Percentiles rank a stretch among this genome's conserved stretches.
These are phyloP conservation scores for Verticillium nubilum DNA, from an alignment of 2,329 filamentous ascomycete genomes.

Conservation along the genomic window DNA sequence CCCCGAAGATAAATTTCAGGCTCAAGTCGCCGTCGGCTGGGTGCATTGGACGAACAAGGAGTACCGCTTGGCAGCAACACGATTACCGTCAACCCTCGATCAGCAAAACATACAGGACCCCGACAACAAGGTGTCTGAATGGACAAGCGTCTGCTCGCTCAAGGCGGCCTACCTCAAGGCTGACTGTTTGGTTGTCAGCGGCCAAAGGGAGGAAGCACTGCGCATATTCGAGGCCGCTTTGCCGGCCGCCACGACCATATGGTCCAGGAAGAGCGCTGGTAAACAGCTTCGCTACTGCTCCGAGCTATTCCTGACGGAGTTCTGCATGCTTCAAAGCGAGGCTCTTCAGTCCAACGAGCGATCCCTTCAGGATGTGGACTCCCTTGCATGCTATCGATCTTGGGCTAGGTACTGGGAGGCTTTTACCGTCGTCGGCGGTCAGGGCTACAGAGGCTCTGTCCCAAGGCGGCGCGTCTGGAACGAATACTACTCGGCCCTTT, in stretches of 20 bases:
- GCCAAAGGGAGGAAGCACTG: conserved; percentile 53
- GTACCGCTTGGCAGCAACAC: conserved; percentile 53
- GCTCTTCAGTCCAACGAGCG: conserved; percentile 46
- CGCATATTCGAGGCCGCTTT: conserved; percentile 61
- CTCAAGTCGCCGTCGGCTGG: conserved; percentile 78
- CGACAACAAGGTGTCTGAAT: conserved; percentile 56
- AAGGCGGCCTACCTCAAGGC: conserved; percentile 77
- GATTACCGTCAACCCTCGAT: conserved; percentile 59
- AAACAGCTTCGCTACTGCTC: conserved; percentile 72
- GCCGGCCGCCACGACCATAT: conserved; percentile 53
- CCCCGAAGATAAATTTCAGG: conserved; percentile 65
- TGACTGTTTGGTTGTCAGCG: conserved; percentile 48
- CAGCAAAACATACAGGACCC: conserved; percentile 46
- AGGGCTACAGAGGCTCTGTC: conserved; percentile 53
- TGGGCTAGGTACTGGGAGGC: conserved; percentile 68
- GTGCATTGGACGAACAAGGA: conserved; percentile 74
- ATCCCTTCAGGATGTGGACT: conserved; percentile 44
- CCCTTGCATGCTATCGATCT: conserved; percentile 53
- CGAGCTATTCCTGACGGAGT: conserved; percentile 70
- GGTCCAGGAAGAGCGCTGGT: conserved; percentile 44
- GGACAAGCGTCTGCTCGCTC: conserved; percentile 77
- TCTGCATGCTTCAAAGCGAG: conserved; percentile 64
- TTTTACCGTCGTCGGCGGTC: conserved; percentile 44
- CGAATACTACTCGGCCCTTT: conserved; percentile 77
- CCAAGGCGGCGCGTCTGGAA: conserved; percentile 71